Percentiles rank a stretch among this genome's conserved stretches.
Evolutionary conservation across 345 rosid species (phyloP).

Genomic region (Moricandia arvensis): DNA sequence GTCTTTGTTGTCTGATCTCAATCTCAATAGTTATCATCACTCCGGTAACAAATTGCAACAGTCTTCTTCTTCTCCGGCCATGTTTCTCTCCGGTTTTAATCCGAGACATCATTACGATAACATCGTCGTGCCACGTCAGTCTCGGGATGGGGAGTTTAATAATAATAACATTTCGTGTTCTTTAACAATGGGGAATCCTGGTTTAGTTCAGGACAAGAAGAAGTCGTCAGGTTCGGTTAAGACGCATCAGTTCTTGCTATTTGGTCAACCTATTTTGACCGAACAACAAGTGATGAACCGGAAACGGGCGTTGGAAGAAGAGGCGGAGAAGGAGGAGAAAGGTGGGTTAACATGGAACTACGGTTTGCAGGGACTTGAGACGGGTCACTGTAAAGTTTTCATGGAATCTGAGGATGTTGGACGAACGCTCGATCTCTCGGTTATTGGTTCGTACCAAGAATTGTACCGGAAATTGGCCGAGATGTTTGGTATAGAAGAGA

Average conservation of each 20-base stretch:
- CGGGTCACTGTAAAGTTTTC: conserved; percentile 90
- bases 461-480: conserved; percentile 58
- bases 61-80: conserved; percentile 43
- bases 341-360: conserved; percentile 51
- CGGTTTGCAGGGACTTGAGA: conserved; percentile 44
- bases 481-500: conserved; percentile 77
- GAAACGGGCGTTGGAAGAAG: conserved; percentile 37
- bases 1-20: conserved; percentile 58
- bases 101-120: conserved; percentile 48
- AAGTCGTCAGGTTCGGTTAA: conserved; percentile 53
- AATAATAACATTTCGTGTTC: conserved; percentile 65
- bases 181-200: conserved; percentile 67
- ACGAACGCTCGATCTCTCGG: conserved; percentile 76
- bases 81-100: conserved; percentile 55
- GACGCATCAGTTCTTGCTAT: conserved; percentile 72
- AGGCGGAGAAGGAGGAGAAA: conserved; percentile 41
- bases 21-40: conserved; percentile 39
- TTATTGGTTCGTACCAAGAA: conserved; percentile 75
- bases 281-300: conserved; percentile 47
- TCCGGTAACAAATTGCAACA: conserved; percentile 52
- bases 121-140: conserved; percentile 32
- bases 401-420: conserved; percentile 91
- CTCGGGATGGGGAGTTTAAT: conserved; percentile 20
- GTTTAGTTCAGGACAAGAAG: conserved; percentile 45
- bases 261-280: conserved; percentile 78